Base-by-base conservation (phyloP, 257 asterid genomes). In the Nicotiana attenuata region DNA sequence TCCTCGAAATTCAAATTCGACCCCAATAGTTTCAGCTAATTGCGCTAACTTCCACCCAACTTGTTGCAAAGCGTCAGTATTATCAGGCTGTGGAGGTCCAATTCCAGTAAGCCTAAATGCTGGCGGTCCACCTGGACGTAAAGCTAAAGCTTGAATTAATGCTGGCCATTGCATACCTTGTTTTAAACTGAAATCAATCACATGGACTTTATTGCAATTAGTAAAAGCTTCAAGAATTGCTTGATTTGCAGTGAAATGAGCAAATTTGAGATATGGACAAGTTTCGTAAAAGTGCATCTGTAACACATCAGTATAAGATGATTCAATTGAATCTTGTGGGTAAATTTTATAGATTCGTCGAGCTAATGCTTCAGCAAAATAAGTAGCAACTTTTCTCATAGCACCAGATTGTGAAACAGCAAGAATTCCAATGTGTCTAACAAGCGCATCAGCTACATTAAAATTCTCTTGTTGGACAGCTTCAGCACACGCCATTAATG, bases 101-200 rank as follows among this genome's bases (percentile, higher is more conserved):
- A 92, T 87, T 13, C 93, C 97, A 1, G 93, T 92, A 11, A 92
- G 88, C 66, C 91, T 65, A 31, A 92, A 91, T 2, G 89, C 67
- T 2, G 97, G 97, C 15, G 95, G 97, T 0, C 97, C 97, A 1
- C 94, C 94, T 10, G 95, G 89, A 7, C 92, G 86, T 71, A 87
- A 10, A 14, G 97, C 94, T 14, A 92, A 82, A 0, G 95, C 95
- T 82, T 92, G 97, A 92, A 92, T 87, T 63, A 90, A 84, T 2
- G 92, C 93, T 3, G 97, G 97, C 97, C 97, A 92, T 57, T 92
- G 97, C 95, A 90, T 90, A 83, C 97, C 97, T 68, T 92, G 95
- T 28, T 89, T 88, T 84, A 92, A 83, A 41, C 94, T 89, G 59
- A 92, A 91, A 84, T 92, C 97, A 20, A 92, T 87, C 13, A 92